phyloP scores from a whole-genome alignment of 257 asterid species.

The Capsicum rhomboideum region DNA sequence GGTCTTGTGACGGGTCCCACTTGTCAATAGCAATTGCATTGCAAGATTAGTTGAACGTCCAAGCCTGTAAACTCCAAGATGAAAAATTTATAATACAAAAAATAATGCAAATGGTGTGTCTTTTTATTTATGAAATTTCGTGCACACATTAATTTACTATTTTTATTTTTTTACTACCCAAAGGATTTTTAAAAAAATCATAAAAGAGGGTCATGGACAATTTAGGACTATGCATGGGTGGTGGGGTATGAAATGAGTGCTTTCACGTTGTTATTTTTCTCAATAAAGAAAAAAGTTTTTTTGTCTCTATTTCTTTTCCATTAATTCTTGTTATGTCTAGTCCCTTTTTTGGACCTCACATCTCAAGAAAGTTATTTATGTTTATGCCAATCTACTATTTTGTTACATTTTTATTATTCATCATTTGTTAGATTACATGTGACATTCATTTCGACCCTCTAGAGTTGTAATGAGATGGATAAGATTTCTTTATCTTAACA shows the following conservation, averaged over 20 bases:
- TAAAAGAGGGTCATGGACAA: not conserved
- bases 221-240: not conserved
- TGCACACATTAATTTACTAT: not conserved
- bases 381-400: not conserved
- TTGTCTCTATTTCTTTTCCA: not conserved
- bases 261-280: constrained; percentile 26
- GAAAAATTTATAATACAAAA: not conserved
- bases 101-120: not conserved
- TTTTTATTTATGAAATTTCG: not conserved
- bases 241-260: not conserved
- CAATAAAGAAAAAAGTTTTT: constrained; percentile 21
- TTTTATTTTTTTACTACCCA: not conserved
- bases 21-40: constrained; percentile 21
- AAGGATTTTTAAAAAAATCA: not conserved
- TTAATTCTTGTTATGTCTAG: not conserved
- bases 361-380: not conserved
- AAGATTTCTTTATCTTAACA: too few relatives aligned
- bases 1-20: constrained; percentile 37
- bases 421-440: too few relatives aligned
- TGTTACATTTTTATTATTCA: too few relatives aligned
- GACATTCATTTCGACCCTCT: too few relatives aligned
- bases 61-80: constrained; percentile 13
- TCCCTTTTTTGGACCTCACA: not conserved
- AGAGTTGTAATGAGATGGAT: too few relatives aligned
- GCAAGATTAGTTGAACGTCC: constrained; percentile 35